Conservation (phyloP, 2,329 filamentous ascomycete species). For the Colletotrichum euphorbiae region DNA sequence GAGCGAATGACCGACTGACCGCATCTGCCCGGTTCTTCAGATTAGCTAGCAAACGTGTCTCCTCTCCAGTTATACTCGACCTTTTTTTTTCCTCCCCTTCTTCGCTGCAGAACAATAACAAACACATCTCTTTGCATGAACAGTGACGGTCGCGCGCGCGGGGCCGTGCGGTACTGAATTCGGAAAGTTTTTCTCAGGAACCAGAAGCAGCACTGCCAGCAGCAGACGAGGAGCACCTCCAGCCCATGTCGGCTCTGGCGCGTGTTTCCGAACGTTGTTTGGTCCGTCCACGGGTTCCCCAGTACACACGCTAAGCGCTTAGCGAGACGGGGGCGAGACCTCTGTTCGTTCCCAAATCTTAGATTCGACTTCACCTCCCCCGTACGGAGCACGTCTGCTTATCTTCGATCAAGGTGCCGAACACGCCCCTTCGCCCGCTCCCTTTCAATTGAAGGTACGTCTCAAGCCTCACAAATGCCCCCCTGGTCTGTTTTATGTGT, state of each 20-base stretch:
- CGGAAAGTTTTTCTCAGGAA: neutral
- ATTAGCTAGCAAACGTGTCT: neutral
- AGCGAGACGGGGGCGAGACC: constrained; percentile 44
- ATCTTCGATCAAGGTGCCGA: constrained; percentile 32
- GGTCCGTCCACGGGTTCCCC: constrained; percentile 25
- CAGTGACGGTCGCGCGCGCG: neutral
- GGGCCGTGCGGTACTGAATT: constrained; percentile 14
- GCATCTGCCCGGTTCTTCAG: constrained; percentile 2
- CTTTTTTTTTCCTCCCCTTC: neutral
- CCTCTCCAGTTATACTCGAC: neutral
- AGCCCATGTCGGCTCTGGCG: constrained; percentile 36
- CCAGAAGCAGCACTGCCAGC: neutral
- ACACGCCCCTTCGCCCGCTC: constrained; percentile 11
- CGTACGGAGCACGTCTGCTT: constrained; percentile 28
- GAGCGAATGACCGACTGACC: neutral
- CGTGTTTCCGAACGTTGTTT: constrained; percentile 40
- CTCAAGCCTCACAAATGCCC: neutral
- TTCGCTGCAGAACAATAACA: neutral
- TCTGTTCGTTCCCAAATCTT: constrained; percentile 41
- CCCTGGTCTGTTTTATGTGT: neutral
- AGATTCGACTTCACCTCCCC: constrained; percentile 35
- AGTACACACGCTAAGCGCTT: constrained; percentile 44
- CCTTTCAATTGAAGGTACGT: constrained; percentile 37
- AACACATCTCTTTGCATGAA: neutral
- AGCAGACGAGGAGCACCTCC: neutral